Conservation (phyloP, 495 filamentous ascomycete genomes). For the Aspergillus mulundensis region DNA sequence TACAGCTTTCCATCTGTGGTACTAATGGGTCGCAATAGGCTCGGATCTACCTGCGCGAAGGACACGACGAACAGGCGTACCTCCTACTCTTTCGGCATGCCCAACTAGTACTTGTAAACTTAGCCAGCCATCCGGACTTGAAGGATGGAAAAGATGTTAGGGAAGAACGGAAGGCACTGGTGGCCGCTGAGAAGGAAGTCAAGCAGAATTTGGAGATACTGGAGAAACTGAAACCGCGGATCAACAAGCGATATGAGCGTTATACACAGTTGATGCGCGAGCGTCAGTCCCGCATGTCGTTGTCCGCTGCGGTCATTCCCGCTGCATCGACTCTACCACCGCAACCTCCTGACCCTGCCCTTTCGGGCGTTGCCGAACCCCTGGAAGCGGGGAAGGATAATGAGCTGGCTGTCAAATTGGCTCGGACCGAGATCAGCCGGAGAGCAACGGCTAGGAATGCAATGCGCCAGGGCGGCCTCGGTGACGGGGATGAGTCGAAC, state of each 20-base stretch:
- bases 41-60: slow-evolving; percentile 76
- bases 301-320: slow-evolving; percentile 14
- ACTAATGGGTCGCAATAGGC: slow-evolving; percentile 43
- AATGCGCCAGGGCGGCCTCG: slow-evolving; percentile 50
- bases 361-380: slow-evolving; percentile 41
- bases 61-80: slow-evolving; percentile 82
- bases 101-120: slow-evolving; percentile 58
- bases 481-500: slow-evolving; percentile 50
- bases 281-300: slow-evolving; percentile 35
- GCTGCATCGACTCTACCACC: slow-evolving; percentile 16
- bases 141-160: slow-evolving; percentile 46
- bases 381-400: slow-evolving; percentile 68
- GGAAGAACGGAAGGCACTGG: slow-evolving; percentile 44
- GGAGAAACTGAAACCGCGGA: slow-evolving; percentile 62
- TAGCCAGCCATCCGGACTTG: slow-evolving; percentile 57
- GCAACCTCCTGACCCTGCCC: slow-evolving; percentile 31
- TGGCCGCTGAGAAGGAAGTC: slow-evolving; percentile 52
- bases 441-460: slow-evolving; percentile 57
- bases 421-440: slow-evolving; percentile 67
- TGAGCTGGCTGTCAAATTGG: slow-evolving; percentile 74
- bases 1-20: not conserved
- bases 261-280: slow-evolving; percentile 53
- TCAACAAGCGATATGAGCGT: slow-evolving; percentile 61
- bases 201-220: slow-evolving; percentile 51
- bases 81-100: slow-evolving; percentile 80